A percentile compares a stretch with the other conserved stretches of the same genome.
phyloP scores from a whole-genome alignment of 2,329 filamentous ascomycete genomes.

The Aspergillus amoenus region DNA sequence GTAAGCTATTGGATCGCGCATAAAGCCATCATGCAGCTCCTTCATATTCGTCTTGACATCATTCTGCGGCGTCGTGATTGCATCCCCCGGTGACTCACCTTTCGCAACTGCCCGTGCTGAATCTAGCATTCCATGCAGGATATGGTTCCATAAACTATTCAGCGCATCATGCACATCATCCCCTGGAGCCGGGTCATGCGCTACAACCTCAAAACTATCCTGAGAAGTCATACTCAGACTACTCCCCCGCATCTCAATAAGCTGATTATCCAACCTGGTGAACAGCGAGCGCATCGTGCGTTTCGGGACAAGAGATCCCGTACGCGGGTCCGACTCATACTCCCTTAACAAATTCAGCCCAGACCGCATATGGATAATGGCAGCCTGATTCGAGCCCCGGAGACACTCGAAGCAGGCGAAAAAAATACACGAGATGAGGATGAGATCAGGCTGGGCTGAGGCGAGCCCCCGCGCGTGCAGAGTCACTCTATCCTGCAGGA shows the following conservation, averaged over 20 bases:
- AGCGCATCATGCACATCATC: slow-evolving; percentile 4
- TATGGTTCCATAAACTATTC: slow-evolving; percentile 5
- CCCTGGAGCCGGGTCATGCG: not conserved
- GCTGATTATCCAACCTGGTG: slow-evolving; percentile 8
- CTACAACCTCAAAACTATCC: not conserved
- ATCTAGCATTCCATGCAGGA: slow-evolving; percentile 3
- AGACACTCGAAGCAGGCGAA: slow-evolving; percentile 12
- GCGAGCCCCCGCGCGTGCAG: not conserved
- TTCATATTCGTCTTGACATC: slow-evolving; percentile 1
- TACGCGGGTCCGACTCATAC: not conserved
- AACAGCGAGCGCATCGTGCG: slow-evolving; percentile 1
- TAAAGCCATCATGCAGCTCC: not conserved
- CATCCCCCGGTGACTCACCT: not conserved
- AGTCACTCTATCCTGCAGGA: not conserved
- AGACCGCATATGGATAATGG: slow-evolving; percentile 7
- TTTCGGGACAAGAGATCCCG: not conserved
- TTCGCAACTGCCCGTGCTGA: not conserved
- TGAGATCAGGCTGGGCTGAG: not conserved
- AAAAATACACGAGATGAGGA: slow-evolving; percentile 6
- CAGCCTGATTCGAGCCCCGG: not conserved
- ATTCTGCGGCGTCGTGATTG: not conserved
- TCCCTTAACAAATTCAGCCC: slow-evolving; percentile 5
- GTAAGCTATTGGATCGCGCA: not conserved
- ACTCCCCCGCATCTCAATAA: slow-evolving; percentile 7
- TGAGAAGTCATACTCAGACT: not conserved